Evolutionary conservation across 2,329 filamentous ascomycete genomes (phyloP), one percentile per base, ranked within the genome.

Genomic region (Phaeosphaeriaceae sp.): DNA sequence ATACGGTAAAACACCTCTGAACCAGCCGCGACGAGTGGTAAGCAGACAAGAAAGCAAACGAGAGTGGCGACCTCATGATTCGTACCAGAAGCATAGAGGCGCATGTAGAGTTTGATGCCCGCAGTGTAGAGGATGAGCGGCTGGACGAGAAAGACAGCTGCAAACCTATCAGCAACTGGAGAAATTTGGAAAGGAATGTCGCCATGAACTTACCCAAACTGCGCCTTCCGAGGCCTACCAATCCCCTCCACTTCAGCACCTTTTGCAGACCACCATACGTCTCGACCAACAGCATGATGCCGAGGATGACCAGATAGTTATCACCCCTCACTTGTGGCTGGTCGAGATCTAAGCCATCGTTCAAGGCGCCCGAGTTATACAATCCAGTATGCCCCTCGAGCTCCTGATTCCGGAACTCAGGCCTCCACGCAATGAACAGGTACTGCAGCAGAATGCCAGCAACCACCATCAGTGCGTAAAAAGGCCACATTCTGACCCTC

Each of bases 191-290:
- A n/a, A n/a, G n/a, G n/a, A n/a, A n/a, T n/a, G n/a, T n/a, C n/a
- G n/a, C n/a, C n/a, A n/a, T n/a, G n/a, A n/a, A n/a, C 73, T 66
- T 66, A 76, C 74, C 75, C 34, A 75, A 64, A 4, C 72, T 73
- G 44, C 74, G 56, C 32, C 57, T 66, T 5, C 75, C 75, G 0
- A 77, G 49, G 35, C 63, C 69, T 6, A 71, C 56, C 21, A 77
- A 64, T 3, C 71, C 32, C 3, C 46, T 54, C 48, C 68, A 74
- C 13, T 54, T 45, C 17, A 77, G 66, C 4, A 70, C 46, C 17
- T 45, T 60, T 42, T 74, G 73, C 20, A 75, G 41, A 2, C 60
- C 26, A 12, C 66, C 63, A 12, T 58, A 71, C 4, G 65, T 71
- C 55, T 78, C 76, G 7, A 77, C 35, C 20, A 75, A 51, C 2